Conservation (phyloP, 2,329 filamentous ascomycete species). For the Xylaria sp. region DNA sequence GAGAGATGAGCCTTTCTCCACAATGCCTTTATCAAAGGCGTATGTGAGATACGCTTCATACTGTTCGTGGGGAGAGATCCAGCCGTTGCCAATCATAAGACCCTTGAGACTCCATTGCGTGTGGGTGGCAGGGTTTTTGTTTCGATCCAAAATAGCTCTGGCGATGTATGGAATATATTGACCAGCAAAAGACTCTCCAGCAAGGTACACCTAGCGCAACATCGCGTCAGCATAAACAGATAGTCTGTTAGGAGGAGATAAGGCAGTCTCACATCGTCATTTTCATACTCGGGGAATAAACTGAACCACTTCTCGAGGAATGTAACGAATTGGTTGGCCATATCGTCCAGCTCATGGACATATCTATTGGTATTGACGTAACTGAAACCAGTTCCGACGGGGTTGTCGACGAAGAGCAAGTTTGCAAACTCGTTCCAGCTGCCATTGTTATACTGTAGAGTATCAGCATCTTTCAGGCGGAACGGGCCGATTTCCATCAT, state of each 20-base stretch:
- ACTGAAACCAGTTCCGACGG: constrained; percentile 93
- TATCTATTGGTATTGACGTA: constrained; percentile 89
- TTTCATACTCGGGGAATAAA: constrained; percentile 84
- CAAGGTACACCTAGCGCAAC: constrained; percentile 70
- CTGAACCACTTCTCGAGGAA: constrained; percentile 91
- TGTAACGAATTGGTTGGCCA: constrained; percentile 80
- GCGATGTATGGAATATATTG: constrained; percentile 97
- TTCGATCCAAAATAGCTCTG: constrained; percentile 82
- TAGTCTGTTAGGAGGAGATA: not conserved
- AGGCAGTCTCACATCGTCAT: constrained; percentile 69
- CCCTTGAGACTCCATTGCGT: constrained; percentile 73
- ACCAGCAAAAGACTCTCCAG: constrained; percentile 93
- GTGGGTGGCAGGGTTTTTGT: constrained; percentile 53
- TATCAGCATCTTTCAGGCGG: constrained; percentile 68
- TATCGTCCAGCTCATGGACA: constrained; percentile 75
- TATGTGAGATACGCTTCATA: constrained; percentile 83
- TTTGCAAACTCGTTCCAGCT: constrained; percentile 99
- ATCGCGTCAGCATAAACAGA: constrained; percentile 2
- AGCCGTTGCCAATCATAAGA: constrained; percentile 92
- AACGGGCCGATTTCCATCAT: constrained; percentile 97
- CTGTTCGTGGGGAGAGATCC: constrained; percentile 87
- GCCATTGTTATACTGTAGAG: constrained; percentile 76
- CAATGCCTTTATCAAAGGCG: constrained; percentile 68
- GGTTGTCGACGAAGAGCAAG: constrained; percentile 92
- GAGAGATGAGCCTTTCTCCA: constrained; percentile 60